A percentile compares a stretch with the other conserved stretches of the same genome.
Evolutionary conservation across 805 yeast genomes (phyloP).

Genomic region (Candida parachauliodes): DNA sequence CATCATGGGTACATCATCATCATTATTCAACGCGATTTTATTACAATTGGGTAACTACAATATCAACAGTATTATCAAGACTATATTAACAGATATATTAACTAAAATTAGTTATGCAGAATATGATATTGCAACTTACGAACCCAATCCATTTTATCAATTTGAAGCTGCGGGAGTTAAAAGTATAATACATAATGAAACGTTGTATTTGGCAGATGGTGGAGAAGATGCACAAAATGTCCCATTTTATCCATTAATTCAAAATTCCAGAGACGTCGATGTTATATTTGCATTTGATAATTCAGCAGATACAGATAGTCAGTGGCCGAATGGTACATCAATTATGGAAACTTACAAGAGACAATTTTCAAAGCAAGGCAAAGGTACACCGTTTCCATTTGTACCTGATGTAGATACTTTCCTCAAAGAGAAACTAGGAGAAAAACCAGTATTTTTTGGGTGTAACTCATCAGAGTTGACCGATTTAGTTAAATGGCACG

Average conservation of each 20-base stretch:
- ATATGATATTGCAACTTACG: constrained; percentile 66
- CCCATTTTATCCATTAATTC: constrained; percentile 34
- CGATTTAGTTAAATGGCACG: constrained; percentile 27
- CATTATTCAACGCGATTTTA: constrained; percentile 44
- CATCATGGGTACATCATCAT: constrained; percentile 37
- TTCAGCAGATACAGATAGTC: constrained; percentile 19
- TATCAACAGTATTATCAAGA: constrained; percentile 15
- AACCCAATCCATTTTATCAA: constrained; percentile 63
- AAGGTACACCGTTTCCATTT: constrained; percentile 69
- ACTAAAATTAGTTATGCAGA: constrained; percentile 42
- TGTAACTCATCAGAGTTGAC: constrained; percentile 49
- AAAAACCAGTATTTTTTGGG: constrained; percentile 78
- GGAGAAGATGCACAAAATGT: constrained; percentile 39
- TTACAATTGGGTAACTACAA: constrained; percentile 44
- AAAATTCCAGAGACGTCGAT: constrained; percentile 26
- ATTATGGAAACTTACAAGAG: constrained; percentile 31
- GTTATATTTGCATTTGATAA: constrained; percentile 41
- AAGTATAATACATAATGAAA: constrained; percentile 18
- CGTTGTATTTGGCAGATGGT: constrained; percentile 36
- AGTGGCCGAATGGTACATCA: constrained; percentile 40
- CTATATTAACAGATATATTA: constrained; percentile 22
- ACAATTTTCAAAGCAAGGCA: constrained; percentile 42
- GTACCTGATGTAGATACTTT: constrained; percentile 72
- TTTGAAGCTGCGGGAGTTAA: constrained; percentile 27
- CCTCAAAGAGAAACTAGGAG: constrained; percentile 54